Evolutionary conservation across 495 filamentous ascomycete genomes (phyloP), one percentile per base, ranked within the genome.

Genomic region (Podospora sp.): DNA sequence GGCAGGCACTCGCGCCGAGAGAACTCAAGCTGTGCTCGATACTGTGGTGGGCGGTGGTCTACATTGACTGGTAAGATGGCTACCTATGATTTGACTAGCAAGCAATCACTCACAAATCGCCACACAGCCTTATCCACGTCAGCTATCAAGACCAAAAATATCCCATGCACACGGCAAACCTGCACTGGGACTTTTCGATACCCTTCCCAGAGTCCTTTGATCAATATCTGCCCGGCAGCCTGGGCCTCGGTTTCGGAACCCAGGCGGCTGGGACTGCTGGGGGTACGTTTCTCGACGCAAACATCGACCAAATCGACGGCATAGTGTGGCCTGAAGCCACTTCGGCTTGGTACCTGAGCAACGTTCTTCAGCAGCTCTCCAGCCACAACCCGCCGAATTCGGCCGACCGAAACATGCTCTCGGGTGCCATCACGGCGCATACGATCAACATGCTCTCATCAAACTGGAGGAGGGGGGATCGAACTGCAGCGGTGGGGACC

Each of bases 41-140:
- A 62, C 50, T 77, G 53, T 77, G 72, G 75, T 77, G 73, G 73
- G 72, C 75, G 3, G 72, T 73, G 18, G 73, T 76, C 12, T 71
- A 73, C 55, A 24, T 77, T 36, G 75, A 77, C 63, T 72, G 72
- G 73, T 75, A 65, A 69, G 69, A 2, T 25, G 4, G 14, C 12
- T 26, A 24, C 24, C 24, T 21, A 7, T 14, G 21, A 12, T 18
- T 20, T 26, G 29, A 11, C 0, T 36, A 11, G 24, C 6, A 4
- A 20, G 20, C 18, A 18, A 61, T 29, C 18, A 22, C 60, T 71
- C 21, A 62, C 61, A 8, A 16, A 29, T 5, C 9, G 3, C 24
- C 27, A 22, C 65, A 53, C 51, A 72, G 72, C 33, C 67, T 72
- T 8, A 35, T 77, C n/a, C 50, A 74, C 21, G 66, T 74, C 40